Percentiles rank a stretch among this genome's conserved stretches.
phyloP scores from a whole-genome alignment of 2,329 filamentous ascomycete species.

The Nemania sp. region DNA sequence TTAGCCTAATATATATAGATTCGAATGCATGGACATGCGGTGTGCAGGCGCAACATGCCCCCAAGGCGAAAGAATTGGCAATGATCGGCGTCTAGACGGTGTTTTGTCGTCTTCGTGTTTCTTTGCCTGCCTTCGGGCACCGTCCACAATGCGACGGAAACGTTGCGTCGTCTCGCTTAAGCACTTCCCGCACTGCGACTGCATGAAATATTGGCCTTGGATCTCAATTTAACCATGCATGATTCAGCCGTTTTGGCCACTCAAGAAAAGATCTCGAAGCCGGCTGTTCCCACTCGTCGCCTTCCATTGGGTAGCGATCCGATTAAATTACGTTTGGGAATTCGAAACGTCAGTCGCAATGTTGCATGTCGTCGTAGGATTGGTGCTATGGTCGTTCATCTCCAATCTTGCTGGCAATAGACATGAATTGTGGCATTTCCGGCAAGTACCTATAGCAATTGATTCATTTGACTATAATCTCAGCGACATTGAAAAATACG shows the following conservation, averaged over 20 bases:
- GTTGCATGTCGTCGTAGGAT: constrained; percentile 31
- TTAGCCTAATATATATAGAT: constrained; percentile 34
- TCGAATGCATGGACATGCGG: constrained; percentile 18
- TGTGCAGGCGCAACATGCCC: neutral
- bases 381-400: constrained; percentile 7
- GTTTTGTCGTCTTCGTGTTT: constrained; percentile 19
- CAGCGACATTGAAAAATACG: neutral
- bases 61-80: constrained; percentile 25
- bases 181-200: constrained; percentile 36
- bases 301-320: constrained; percentile 23
- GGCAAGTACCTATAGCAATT: neutral
- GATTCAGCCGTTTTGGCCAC: constrained; percentile 48
- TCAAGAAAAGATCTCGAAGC: constrained; percentile 33
- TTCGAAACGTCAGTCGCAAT: constrained; percentile 14
- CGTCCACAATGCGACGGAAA: constrained; percentile 34
- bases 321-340: constrained; percentile 35
- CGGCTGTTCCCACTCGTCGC: constrained; percentile 15
- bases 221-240: constrained; percentile 47
- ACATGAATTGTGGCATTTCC: neutral
- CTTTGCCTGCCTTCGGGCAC: neutral
- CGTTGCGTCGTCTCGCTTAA: constrained; percentile 41
- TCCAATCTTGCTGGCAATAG: constrained; percentile 4
- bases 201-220: constrained; percentile 41
- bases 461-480: neutral
- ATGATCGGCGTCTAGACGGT: constrained; percentile 28